A percentile compares a stretch with the other conserved stretches of the same genome.
Evolutionary conservation across 1,284 basidiomycete species (phyloP).

Genomic region (Vanrija sp.): DNA sequence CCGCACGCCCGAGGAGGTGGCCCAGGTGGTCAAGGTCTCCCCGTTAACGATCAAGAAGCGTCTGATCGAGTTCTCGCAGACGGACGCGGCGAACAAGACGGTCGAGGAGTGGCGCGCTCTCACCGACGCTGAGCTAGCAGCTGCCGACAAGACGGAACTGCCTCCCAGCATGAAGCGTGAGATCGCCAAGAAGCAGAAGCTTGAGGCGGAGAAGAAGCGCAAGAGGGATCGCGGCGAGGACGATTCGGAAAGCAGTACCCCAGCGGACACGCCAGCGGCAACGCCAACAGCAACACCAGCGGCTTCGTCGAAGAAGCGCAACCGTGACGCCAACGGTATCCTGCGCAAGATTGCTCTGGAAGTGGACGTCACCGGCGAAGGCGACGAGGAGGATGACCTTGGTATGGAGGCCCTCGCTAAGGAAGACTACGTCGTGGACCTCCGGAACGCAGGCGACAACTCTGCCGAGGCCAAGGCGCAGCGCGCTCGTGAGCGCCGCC

Average conservation of each 20-base stretch:
- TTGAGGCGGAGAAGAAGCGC: slow-evolving; percentile 25
- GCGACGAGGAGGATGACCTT: slow-evolving; percentile 34
- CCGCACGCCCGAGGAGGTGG: slow-evolving; percentile 87
- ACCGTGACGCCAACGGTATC: slow-evolving; percentile 3
- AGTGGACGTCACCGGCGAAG: not conserved
- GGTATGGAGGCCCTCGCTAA: slow-evolving; percentile 50
- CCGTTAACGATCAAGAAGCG: slow-evolving; percentile 90
- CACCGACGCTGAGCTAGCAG: slow-evolving; percentile 56
- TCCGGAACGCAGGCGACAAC: slow-evolving; percentile 16
- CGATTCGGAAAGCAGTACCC: slow-evolving; percentile 4
- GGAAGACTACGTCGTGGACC: slow-evolving; percentile 23
- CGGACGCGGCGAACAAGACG: slow-evolving; percentile 78
- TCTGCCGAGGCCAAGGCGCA: slow-evolving; percentile 5
- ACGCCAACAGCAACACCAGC: not conserved
- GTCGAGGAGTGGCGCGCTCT: slow-evolving; percentile 88
- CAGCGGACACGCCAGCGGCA: slow-evolving; percentile 26
- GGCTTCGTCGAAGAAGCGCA: not conserved
- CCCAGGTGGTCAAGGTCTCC: slow-evolving; percentile 97
- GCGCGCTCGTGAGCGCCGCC: slow-evolving; percentile 9
- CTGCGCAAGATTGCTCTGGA: not conserved
- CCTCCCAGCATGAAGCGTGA: slow-evolving; percentile 30
- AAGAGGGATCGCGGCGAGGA: slow-evolving; percentile 24
- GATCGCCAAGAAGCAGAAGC: slow-evolving; percentile 30
- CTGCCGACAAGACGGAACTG: slow-evolving; percentile 33
- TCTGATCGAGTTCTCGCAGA: slow-evolving; percentile 91